phyloP scores from a whole-genome alignment of 495 filamentous ascomycete genomes.

The Penicillium psychrofluorescens region DNA sequence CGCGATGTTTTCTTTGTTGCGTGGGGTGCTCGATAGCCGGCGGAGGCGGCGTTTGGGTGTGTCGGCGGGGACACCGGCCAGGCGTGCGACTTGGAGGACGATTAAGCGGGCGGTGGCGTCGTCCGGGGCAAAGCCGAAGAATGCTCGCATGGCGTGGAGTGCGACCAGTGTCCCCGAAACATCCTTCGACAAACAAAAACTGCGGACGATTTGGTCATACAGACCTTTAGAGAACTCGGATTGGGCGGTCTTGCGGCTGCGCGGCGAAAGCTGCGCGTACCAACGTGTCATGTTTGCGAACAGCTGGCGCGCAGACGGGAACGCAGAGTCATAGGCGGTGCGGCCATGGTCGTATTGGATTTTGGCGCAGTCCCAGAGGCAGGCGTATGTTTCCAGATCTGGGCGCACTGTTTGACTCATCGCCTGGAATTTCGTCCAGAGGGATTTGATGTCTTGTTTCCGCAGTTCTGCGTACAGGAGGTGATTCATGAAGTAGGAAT shows the following conservation, averaged over 20 bases:
- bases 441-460: constrained; percentile 41
- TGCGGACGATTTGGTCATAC: constrained; percentile 50
- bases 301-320: constrained; percentile 44
- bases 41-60: constrained; percentile 37
- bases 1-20: constrained; percentile 37
- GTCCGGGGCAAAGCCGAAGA: constrained; percentile 49
- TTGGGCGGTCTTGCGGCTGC: constrained; percentile 12
- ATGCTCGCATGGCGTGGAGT: constrained; percentile 44
- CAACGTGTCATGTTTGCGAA: constrained; percentile 57
- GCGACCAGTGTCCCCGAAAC: constrained; percentile 56
- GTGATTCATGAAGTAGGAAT: constrained; percentile 70
- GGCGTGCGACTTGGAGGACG: constrained; percentile 41
- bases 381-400: constrained; percentile 62
- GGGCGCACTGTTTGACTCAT: constrained; percentile 44
- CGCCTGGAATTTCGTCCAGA: constrained; percentile 49
- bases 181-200: constrained; percentile 47
- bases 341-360: constrained; percentile 43
- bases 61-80: constrained; percentile 32
- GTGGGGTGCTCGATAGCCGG: constrained; percentile 33
- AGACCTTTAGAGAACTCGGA: constrained; percentile 43
- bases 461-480: constrained; percentile 54
- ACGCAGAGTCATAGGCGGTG: constrained; percentile 24
- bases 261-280: constrained; percentile 28
- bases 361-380: constrained; percentile 55
- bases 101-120: constrained; percentile 43